phyloP scores from a whole-genome alignment of 768 basidiomycete genomes.

The Boletellus ananiceps region DNA sequence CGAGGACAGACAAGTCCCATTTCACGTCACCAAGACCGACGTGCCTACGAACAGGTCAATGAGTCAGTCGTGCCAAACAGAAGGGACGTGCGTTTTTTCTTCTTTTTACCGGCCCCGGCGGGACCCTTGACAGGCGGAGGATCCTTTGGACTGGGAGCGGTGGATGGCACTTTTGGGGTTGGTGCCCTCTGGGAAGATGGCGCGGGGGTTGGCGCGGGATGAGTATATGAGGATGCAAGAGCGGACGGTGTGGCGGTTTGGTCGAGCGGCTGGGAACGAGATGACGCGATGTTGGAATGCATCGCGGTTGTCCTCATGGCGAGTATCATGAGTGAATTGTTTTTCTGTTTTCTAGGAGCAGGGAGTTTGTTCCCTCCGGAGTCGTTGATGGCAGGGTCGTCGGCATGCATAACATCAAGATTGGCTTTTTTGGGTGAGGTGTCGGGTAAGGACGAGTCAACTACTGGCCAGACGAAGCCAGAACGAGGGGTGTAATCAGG shows the following conservation, averaged over 20 bases:
- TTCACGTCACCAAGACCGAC: conserved; percentile 22
- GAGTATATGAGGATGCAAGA: conserved; percentile 19
- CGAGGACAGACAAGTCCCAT: neutral
- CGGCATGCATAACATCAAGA: conserved; percentile 24
- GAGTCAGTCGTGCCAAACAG: neutral
- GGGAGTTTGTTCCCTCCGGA: conserved; percentile 24
- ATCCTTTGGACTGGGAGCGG: conserved; percentile 44
- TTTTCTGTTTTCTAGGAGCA: conserved; percentile 55
- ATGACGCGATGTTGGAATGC: conserved; percentile 56
- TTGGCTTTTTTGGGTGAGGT: conserved; percentile 39
- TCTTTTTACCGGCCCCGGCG: conserved; percentile 60
- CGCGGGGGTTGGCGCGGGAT: conserved; percentile 33
- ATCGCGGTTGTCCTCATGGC: conserved; percentile 78
- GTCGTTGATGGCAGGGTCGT: conserved; percentile 18
- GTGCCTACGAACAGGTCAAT: conserved; percentile 19
- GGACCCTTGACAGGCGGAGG: conserved; percentile 39
- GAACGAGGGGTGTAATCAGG: conserved; percentile 82
- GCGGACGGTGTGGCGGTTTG: conserved; percentile 26
- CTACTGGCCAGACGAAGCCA: conserved; percentile 82
- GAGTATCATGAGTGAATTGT: conserved; percentile 62
- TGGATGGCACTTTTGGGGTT: conserved; percentile 31
- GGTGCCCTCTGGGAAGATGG: conserved; percentile 27
- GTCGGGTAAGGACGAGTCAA: conserved; percentile 46
- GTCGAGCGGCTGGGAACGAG: conserved; percentile 32
- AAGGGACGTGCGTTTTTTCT: conserved; percentile 60